phyloP scores from a whole-genome alignment of 2,329 filamentous ascomycete species.

The Aspergillus sp. region DNA sequence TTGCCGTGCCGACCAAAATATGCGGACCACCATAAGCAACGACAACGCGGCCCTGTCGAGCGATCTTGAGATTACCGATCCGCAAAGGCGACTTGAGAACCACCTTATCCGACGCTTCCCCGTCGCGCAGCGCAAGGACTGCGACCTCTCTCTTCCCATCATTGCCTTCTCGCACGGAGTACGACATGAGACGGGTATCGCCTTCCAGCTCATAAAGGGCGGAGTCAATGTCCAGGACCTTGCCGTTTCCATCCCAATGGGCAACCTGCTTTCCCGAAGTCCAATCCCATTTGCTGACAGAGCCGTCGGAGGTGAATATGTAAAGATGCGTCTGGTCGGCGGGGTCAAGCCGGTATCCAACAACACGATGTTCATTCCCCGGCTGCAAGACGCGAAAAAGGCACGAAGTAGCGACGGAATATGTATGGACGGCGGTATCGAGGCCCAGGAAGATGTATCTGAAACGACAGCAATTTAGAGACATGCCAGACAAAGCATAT shows the following conservation, averaged over 20 bases:
- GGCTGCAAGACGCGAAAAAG: slow-evolving; percentile 62
- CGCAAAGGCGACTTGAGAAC: slow-evolving; percentile 21
- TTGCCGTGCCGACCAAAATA: slow-evolving; percentile 52
- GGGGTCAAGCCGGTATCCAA: slow-evolving; percentile 44
- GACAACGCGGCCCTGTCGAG: slow-evolving; percentile 23
- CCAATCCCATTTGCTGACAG: slow-evolving; percentile 53
- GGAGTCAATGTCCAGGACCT: slow-evolving; percentile 24
- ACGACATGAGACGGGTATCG: slow-evolving; percentile 25
- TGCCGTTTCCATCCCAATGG: slow-evolving; percentile 34
- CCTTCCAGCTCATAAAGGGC: slow-evolving; percentile 12
- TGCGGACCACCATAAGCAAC: slow-evolving; percentile 31
- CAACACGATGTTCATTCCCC: slow-evolving; percentile 38
- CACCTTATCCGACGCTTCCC: slow-evolving; percentile 12
- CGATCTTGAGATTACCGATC: slow-evolving; percentile 21
- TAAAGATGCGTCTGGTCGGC: slow-evolving; percentile 44
- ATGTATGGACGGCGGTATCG: slow-evolving; percentile 66
- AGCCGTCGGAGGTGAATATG: slow-evolving; percentile 42
- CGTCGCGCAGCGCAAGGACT: slow-evolving; percentile 13
- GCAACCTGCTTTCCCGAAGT: slow-evolving; percentile 35
- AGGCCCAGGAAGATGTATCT: slow-evolving; percentile 70
- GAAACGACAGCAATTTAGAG: slow-evolving; percentile 5
- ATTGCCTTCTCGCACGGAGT: slow-evolving; percentile 28
- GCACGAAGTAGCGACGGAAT: slow-evolving; percentile 71
- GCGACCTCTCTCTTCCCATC: slow-evolving; percentile 30
- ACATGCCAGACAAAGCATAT: not conserved